Evolutionary conservation across 1,284 basidiomycete genomes (phyloP).

Genomic region (Ganoderma sinense): DNA sequence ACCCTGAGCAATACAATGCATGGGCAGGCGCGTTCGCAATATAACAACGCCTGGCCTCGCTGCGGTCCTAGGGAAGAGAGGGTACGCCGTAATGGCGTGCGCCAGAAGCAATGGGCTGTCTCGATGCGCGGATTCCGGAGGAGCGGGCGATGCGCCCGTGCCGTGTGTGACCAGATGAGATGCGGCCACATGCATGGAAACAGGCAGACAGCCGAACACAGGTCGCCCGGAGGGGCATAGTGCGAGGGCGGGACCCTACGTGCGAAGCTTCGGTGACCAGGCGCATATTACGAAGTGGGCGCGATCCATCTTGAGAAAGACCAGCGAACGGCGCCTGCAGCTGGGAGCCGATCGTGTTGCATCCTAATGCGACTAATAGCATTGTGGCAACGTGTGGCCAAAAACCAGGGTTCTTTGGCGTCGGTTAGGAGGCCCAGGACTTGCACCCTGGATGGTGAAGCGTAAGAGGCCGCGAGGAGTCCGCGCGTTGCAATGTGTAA

Average conservation of each 20-base stretch:
- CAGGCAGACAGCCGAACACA: background rate
- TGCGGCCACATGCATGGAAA: background rate
- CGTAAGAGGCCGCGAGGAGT: background rate
- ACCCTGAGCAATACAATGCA: slow-evolving; percentile 6
- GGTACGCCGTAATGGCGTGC: background rate
- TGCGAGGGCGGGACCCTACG: background rate
- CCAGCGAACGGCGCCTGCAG: background rate
- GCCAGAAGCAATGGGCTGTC: background rate
- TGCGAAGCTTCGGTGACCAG: slow-evolving; percentile 4
- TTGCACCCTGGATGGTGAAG: background rate
- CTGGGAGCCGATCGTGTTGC: slow-evolving; percentile 1
- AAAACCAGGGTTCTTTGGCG: background rate
- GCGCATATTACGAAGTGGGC: slow-evolving; percentile 4
- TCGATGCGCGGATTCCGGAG: background rate
- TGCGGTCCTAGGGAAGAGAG: slow-evolving; percentile 11
- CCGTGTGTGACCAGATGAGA: slow-evolving; percentile 4
- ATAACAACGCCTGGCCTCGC: slow-evolving; percentile 1
- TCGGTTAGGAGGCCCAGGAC: background rate
- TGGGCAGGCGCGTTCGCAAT: background rate
- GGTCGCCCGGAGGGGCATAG: background rate
- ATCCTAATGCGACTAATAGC: background rate
- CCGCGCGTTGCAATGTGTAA: background rate
- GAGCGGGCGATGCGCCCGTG: background rate
- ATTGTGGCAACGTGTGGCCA: slow-evolving; percentile 4
- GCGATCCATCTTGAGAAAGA: background rate